A percentile compares a stretch with the other conserved stretches of the same genome.
These are phyloP conservation scores for Helichrysum umbraculigerum DNA, from an alignment of 129 eudicot genomes.

Conservation along the genomic window DNA sequence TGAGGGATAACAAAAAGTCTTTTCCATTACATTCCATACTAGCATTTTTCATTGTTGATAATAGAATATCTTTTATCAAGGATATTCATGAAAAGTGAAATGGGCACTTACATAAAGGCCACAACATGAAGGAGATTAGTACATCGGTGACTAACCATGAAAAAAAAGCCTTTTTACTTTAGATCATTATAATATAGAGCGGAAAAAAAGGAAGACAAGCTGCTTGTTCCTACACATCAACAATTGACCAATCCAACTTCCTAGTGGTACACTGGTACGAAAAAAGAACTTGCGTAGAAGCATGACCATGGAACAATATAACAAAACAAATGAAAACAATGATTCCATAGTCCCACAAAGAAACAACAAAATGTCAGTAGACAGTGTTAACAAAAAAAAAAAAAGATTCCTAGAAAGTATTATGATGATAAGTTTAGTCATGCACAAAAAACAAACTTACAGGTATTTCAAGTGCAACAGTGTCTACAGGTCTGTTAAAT, in stretches of 20 bases:
- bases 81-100: not conserved
- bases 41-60: not conserved
- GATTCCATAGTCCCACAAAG: not conserved
- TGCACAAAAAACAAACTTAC: conserved; percentile 36
- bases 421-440: not conserved
- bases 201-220: not conserved
- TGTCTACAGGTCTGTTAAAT: conserved; percentile 76
- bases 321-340: conserved; percentile 7
- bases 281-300: no score
- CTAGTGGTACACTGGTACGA: not conserved
- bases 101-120: not conserved
- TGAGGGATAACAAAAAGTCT: no score
- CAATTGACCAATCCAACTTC: not conserved
- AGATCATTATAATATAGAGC: not conserved
- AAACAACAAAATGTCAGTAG: not conserved
- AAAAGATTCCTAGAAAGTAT: not conserved
- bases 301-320: not conserved
- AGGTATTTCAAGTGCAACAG: conserved; percentile 76
- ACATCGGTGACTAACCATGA: not conserved
- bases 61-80: not conserved
- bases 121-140: not conserved
- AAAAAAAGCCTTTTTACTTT: not conserved
- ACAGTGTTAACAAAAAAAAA: not conserved
- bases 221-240: not conserved
- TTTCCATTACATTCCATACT: not conserved